Evolutionary conservation across 805 yeast genomes (phyloP).

Genomic region (Barnettozyma siamensis): DNA sequence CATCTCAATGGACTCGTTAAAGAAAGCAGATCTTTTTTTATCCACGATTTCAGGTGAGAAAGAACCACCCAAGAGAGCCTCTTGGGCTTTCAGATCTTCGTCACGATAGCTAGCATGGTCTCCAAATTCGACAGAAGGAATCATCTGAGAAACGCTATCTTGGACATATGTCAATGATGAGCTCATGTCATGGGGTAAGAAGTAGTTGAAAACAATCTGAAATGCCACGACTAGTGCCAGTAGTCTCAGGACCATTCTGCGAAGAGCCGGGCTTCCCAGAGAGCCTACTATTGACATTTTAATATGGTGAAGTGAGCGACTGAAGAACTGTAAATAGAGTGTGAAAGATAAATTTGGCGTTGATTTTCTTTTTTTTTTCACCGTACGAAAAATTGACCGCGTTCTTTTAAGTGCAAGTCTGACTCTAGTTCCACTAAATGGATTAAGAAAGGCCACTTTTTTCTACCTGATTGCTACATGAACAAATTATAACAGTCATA

Average conservation of each 20-base stretch:
- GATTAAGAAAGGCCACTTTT: no score
- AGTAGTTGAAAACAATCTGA: conserved; percentile 10
- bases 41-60: neutral
- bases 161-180: conserved; percentile 6
- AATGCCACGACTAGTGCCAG: conserved; percentile 6
- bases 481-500: no score
- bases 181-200: conserved; percentile 6
- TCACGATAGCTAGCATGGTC: neutral
- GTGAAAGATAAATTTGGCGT: no score
- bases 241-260: conserved; percentile 5
- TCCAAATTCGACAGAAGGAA: neutral
- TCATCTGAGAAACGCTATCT: conserved; percentile 1
- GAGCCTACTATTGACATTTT: neutral
- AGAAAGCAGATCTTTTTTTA: conserved; percentile 8
- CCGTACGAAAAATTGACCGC: no score
- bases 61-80: neutral
- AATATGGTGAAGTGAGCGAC: no score
- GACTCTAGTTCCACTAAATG: no score
- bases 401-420: no score
- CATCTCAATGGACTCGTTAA: conserved; percentile 17
- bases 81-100: neutral
- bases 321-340: no score
- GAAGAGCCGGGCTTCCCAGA: neutral
- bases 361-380: no score
- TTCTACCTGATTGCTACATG: no score